Conservation (phyloP, 371 early-diverging fungal genomes). For the Smittium mucronatum region DNA sequence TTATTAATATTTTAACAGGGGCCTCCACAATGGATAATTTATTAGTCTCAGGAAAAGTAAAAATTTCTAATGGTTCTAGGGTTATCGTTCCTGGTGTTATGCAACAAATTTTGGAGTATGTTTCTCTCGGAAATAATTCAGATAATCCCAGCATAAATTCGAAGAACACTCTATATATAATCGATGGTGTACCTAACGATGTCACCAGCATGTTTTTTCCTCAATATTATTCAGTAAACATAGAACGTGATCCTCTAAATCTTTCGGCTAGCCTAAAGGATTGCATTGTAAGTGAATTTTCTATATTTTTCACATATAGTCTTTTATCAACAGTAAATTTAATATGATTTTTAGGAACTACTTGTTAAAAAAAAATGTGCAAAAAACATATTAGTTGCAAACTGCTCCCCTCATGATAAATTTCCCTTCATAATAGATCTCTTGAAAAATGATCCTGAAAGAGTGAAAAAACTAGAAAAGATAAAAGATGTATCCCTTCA, state of each 20-base stretch:
- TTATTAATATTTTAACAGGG: not conserved
- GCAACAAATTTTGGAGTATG: not conserved
- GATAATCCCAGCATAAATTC: not conserved
- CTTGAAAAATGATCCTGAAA: not conserved
- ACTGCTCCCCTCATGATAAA: not conserved
- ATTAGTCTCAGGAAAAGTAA: not conserved
- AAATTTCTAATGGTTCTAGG: not conserved
- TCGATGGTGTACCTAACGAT: not conserved
- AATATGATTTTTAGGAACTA: not conserved
- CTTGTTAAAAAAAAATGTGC: not conserved
- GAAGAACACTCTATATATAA: not conserved
- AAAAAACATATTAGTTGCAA: not conserved
- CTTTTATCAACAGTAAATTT: no score
- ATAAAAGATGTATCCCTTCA: not conserved
- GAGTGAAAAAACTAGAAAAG: not conserved
- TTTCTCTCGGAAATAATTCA: not conserved
- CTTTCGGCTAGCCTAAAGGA: not conserved
- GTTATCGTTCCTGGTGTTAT: not conserved
- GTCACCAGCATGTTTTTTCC: not conserved
- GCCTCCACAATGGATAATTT: not conserved
- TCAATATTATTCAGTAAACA: not conserved
- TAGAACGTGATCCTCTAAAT: not conserved
- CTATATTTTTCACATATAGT: not conserved
- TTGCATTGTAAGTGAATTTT: not conserved
- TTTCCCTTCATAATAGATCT: not conserved